A percentile compares a stretch with the other conserved stretches of the same genome.
Evolutionary conservation across 2,329 filamentous ascomycete species (phyloP).

Genomic region (Ceratocystis colombiana): DNA sequence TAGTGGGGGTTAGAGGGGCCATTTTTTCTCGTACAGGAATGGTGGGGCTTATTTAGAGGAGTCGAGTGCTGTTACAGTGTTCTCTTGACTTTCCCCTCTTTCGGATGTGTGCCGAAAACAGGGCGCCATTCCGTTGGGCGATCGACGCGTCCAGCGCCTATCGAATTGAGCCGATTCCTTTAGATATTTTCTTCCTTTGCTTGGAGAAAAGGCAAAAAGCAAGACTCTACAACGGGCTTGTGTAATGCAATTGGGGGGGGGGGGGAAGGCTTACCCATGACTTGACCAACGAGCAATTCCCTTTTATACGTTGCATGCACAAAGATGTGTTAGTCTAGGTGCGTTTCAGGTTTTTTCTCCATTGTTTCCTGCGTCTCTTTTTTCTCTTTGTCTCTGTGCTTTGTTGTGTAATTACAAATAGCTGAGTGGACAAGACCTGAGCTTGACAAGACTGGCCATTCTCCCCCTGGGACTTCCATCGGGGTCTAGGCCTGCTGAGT

Average conservation of each 20-base stretch:
- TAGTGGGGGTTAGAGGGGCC: too few relatives aligned
- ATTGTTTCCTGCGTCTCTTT: background rate
- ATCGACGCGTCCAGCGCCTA: background rate
- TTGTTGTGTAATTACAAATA: slow-evolving; percentile 9
- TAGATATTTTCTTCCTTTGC: too few relatives aligned
- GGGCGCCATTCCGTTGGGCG: background rate
- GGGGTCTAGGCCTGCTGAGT: background rate
- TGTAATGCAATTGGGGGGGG: too few relatives aligned
- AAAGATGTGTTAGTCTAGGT: background rate
- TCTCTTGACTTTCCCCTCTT: background rate
- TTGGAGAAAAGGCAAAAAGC: background rate
- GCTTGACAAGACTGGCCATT: background rate
- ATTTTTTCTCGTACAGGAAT: too few relatives aligned
- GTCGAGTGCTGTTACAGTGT: background rate
- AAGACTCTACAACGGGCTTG: background rate
- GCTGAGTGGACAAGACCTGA: slow-evolving; percentile 2
- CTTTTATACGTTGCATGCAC: too few relatives aligned
- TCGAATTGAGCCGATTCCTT: background rate
- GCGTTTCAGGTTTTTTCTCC: background rate
- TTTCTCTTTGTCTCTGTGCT: background rate
- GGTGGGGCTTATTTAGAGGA: background rate
- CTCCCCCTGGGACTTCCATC: too few relatives aligned
- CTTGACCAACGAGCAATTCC: too few relatives aligned
- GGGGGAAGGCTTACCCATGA: too few relatives aligned
- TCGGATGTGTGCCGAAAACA: slow-evolving; percentile 13